Base-by-base conservation (phyloP, 164 flowering plant genomes). In the Annona cherimola region DNA sequence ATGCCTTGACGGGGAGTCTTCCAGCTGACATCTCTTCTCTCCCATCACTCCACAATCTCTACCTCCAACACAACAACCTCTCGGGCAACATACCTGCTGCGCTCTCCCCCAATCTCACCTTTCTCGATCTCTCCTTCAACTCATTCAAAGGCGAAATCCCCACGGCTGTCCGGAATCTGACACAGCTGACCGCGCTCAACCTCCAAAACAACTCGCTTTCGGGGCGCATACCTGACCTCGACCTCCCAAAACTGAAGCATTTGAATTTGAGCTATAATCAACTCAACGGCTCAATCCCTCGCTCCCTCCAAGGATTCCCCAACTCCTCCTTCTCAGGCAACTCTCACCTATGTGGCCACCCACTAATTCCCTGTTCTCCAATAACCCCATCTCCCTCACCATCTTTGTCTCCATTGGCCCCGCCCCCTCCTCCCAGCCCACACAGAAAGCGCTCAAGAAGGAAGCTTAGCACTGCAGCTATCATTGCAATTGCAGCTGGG, bases 91-190 rank as follows among this genome's bases (percentile, higher is more conserved):
- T 93, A 67, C 97, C 97, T 39, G 64, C 83, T 11, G 73, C 80
- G 20, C 70, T 92, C 14, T 88, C 95, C 39, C 69, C 80, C 1
- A 77, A 79, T 40, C 86, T 91, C 41, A 80, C 50, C 66, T 70
- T 87, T 11, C 59, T 93, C 20, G 96, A 93, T 76, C 83, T 93
- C 39, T 90, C 98, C 45, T 88, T 79, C 74, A 93, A 93, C 75
- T 80, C 87, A 61, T 85, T 93, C 64, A 79, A 78, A 0, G 98
- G 94, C 2, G 72, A 70, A 16, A 87, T 93, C 74, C 94, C 98
- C 11, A 43, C 66, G 4, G 60, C 90, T 14, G 20, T 91, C 50
- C 77, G 78, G 54, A 85, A 86, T 68, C 79, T 89, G 76, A 85
- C 88, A 5, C 60, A 43, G 9, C 83, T 89, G 14, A 72, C 82